phyloP scores from a whole-genome alignment of 2,329 filamentous ascomycete genomes.

The Aspergillus flavus region DNA sequence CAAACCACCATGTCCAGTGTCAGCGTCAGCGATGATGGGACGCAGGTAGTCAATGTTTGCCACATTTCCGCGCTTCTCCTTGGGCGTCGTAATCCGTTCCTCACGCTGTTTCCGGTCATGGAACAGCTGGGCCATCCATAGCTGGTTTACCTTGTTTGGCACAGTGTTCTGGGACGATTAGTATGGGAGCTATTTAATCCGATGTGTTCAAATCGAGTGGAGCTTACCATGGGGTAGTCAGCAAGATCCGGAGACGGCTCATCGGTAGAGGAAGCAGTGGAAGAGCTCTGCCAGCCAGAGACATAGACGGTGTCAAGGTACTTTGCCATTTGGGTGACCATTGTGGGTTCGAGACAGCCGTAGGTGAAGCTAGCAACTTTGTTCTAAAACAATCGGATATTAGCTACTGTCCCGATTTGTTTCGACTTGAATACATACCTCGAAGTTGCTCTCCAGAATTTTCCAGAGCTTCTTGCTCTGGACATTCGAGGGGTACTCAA shows the following conservation, averaged over 20 bases:
- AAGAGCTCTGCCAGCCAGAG: conserved; percentile 97
- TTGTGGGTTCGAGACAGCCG: conserved; percentile 94
- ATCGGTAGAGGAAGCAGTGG: conserved; percentile 89
- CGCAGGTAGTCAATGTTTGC: conserved; percentile 90
- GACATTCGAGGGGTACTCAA: conserved; percentile 86
- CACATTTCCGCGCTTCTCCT: conserved; percentile 70
- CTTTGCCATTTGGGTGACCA: conserved; percentile 99
- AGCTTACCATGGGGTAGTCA: conserved; percentile 85
- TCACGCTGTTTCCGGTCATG: conserved; percentile 99
- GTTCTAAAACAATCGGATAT: conserved; percentile 54
- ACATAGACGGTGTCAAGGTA: conserved; percentile 98
- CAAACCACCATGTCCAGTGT: conserved; percentile 94
- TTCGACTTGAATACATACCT: conserved; percentile 56
- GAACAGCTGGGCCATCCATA: conserved; percentile 98
- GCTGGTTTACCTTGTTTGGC: conserved; percentile 94
- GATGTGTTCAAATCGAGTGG: background rate
- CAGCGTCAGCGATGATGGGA: conserved; percentile 93
- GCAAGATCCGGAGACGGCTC: conserved; percentile 97
- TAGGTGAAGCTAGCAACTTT: conserved; percentile 91
- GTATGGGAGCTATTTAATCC: background rate
- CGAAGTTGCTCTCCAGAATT: conserved; percentile 82
- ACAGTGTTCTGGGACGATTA: conserved; percentile 74
- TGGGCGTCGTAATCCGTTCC: conserved; percentile 79
- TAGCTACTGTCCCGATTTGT: background rate
- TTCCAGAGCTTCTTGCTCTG: conserved; percentile 94